These are phyloP conservation scores for Sonneratia caseolaris DNA, from an alignment of 345 rosid genomes.

Conservation along the genomic window DNA sequence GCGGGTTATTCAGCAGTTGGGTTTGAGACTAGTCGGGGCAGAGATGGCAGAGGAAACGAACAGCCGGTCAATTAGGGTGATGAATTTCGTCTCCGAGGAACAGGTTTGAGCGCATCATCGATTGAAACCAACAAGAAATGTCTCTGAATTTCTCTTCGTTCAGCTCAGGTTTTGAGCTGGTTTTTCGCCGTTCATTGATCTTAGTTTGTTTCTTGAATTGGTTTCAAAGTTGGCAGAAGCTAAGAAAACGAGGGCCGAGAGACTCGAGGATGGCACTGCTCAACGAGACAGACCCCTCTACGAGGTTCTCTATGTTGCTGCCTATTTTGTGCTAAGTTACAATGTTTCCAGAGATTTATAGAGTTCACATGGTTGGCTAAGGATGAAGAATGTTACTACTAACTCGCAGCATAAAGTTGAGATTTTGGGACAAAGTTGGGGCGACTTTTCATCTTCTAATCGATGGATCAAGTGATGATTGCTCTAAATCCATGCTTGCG, in stretches of 20 bases:
- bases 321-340: not conserved
- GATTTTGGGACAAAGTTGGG: not conserved
- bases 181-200: not conserved
- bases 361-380: not conserved
- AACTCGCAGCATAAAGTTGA: not conserved
- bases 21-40: not conserved
- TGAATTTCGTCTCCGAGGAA: slow-evolving; percentile 82
- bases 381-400: not conserved
- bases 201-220: slow-evolving; percentile 4
- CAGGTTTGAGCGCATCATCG: slow-evolving; percentile 32
- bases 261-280: slow-evolving; percentile 89
- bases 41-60: slow-evolving; percentile 57
- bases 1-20: too few species aligned
- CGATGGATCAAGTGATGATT: too few species aligned
- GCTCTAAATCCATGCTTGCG: not conserved
- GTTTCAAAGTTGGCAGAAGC: slow-evolving; percentile 61
- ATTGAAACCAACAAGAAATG: too few species aligned
- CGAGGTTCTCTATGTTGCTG: slow-evolving; percentile 37
- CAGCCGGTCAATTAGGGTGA: slow-evolving; percentile 41
- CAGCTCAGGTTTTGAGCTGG: not conserved
- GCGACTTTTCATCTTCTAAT: too few species aligned
- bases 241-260: slow-evolving; percentile 73
- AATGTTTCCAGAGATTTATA: not conserved
- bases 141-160: not conserved
- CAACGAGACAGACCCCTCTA: slow-evolving; percentile 84